Conservation (phyloP, 306 rosid species). For the Castanea crenata region DNA sequence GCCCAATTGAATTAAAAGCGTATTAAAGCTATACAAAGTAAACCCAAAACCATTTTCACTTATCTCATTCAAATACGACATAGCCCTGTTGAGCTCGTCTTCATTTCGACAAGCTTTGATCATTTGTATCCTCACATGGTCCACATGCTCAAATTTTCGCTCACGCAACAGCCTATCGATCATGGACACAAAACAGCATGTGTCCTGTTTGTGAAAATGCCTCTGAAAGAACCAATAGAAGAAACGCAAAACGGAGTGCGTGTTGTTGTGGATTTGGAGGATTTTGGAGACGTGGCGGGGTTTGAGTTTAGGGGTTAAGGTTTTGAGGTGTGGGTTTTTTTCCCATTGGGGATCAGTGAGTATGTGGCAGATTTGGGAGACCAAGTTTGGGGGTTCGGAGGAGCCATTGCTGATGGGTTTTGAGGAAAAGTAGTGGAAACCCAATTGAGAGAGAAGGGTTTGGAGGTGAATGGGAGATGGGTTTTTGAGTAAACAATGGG, state of each 20-base stretch:
- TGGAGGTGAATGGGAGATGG: slow-evolving; percentile 15
- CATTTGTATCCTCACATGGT: slow-evolving; percentile 39
- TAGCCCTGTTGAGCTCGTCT: slow-evolving; percentile 29
- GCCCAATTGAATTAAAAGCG: slow-evolving; percentile 44
- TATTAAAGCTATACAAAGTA: slow-evolving; percentile 40
- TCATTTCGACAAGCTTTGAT: slow-evolving; percentile 36
- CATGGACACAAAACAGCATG: slow-evolving; percentile 35
- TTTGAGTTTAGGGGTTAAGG: slow-evolving; percentile 22
- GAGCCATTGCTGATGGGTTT: not conserved
- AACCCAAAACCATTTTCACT: slow-evolving; percentile 28
- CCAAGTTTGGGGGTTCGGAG: slow-evolving; percentile 10
- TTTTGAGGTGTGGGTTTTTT: slow-evolving; percentile 23
- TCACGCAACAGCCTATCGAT: slow-evolving; percentile 37
- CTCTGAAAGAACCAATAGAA: slow-evolving; percentile 37
- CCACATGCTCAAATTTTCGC: slow-evolving; percentile 24
- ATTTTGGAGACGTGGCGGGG: slow-evolving; percentile 25
- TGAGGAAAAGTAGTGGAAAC: slow-evolving; percentile 15
- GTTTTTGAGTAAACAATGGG: slow-evolving; percentile 14
- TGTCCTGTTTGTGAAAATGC: slow-evolving; percentile 23
- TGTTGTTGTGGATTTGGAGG: slow-evolving; percentile 26
- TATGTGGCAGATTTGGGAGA: slow-evolving; percentile 27
- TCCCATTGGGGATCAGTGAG: slow-evolving; percentile 35
- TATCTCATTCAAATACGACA: slow-evolving; percentile 27
- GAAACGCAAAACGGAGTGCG: slow-evolving; percentile 36
- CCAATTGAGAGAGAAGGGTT: slow-evolving; percentile 16